Conservation (phyloP, 2,329 filamentous ascomycete species). For the Aureobasidium uvarum region DNA sequence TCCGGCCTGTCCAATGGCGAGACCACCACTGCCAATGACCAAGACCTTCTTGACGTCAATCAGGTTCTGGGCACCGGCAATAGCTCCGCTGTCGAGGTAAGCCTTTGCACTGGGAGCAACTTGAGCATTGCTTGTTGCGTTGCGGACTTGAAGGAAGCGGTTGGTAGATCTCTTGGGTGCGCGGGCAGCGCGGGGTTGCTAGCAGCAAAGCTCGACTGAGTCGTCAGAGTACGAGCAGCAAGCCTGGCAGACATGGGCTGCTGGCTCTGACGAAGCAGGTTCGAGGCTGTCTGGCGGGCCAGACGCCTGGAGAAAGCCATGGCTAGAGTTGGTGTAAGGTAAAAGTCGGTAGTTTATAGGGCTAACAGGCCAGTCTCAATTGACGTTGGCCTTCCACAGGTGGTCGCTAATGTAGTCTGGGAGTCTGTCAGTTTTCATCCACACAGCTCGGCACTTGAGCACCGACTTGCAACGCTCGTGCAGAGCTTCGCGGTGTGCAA, state of each 20-base stretch:
- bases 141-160: constrained; percentile 30
- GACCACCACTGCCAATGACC: constrained; percentile 91
- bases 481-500: constrained; percentile 11
- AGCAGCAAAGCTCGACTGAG: constrained; percentile 30
- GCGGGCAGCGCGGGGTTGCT: constrained; percentile 10
- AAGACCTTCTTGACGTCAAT: constrained; percentile 96
- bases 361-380: constrained; percentile 45
- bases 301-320: constrained; percentile 40
- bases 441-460: background rate
- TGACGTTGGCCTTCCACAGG: constrained; percentile 66
- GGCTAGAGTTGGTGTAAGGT: constrained; percentile 21
- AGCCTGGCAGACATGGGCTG: constrained; percentile 31
- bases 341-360: constrained; percentile 9
- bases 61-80: constrained; percentile 71
- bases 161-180: constrained; percentile 25
- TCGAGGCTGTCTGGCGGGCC: constrained; percentile 36
- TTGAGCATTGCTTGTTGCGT: constrained; percentile 51
- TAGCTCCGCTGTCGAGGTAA: constrained; percentile 82
- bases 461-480: constrained; percentile 23
- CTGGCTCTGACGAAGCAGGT: constrained; percentile 33
- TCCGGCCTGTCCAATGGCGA: constrained; percentile 95
- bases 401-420: constrained; percentile 68
- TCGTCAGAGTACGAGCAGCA: constrained; percentile 35
- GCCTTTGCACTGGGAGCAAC: constrained; percentile 77
- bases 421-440: constrained; percentile 19